Evolutionary conservation across 2,329 filamentous ascomycete species (phyloP).

Genomic region (Diaporthe citriasiana): DNA sequence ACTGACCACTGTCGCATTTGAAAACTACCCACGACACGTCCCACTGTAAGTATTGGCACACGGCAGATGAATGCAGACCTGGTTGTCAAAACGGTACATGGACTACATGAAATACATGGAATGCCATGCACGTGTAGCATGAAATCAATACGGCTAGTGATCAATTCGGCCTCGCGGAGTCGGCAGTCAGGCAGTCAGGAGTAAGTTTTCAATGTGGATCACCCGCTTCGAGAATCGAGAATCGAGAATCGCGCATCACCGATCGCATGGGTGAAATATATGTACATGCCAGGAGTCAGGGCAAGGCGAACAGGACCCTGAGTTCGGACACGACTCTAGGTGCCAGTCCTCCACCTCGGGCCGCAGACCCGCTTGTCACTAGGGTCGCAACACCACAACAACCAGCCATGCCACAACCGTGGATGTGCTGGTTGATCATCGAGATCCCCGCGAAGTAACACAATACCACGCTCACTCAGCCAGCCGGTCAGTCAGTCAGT

Average conservation of each 20-base stretch:
- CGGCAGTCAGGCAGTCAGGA: conserved; percentile 15
- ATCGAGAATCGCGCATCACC: conserved; percentile 22
- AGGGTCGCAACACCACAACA: conserved; percentile 18
- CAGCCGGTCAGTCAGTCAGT: not conserved
- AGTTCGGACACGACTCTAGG: not conserved
- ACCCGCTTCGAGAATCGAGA: conserved; percentile 1
- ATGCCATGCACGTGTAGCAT: conserved; percentile 2
- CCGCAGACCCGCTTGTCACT: conserved; percentile 25
- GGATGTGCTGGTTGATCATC: not conserved
- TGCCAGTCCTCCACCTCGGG: conserved; percentile 21
- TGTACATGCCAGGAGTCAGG: not conserved
- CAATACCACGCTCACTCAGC: conserved; percentile 1
- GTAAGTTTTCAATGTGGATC: not conserved
- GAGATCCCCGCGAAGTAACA: conserved; percentile 6
- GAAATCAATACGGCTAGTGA: not conserved
- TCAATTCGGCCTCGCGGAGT: conserved; percentile 10
- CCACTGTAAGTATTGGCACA: not conserved
- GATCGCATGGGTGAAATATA: conserved; percentile 20
- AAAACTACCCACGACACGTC: not conserved
- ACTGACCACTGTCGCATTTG: not conserved
- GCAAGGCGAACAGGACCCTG: conserved; percentile 18
- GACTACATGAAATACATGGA: not conserved
- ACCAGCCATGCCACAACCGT: conserved; percentile 20
- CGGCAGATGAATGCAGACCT: not conserved
- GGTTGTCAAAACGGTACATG: not conserved